Base-by-base conservation (phyloP, 495 filamentous ascomycete genomes). In the Corynascus novoguineensis region DNA sequence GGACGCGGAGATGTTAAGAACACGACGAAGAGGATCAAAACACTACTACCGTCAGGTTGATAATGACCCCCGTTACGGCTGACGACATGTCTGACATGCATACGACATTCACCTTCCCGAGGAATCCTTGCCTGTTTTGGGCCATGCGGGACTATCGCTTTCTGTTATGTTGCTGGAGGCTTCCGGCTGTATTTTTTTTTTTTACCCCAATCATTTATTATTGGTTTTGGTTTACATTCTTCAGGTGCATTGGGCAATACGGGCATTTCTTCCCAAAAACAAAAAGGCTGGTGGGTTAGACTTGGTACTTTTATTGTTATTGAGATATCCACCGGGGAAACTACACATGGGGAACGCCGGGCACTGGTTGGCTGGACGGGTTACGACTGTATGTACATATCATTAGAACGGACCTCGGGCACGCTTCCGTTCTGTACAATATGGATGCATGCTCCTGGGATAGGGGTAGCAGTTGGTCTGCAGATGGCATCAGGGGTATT, bases 1-100 rank as follows among this genome's bases (percentile, higher is more conserved):
- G 75, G 35, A 67, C 73, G 41, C 72, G 78, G 45, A 68, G 69
- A 17, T 54, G 46, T 46, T 62, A 55, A 51, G n/a, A 51, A 15
- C 12, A 48, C 37, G 37, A 22, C 40, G 21, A 32, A 44, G 25
- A 14, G 37, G 7, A 44, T 14, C 1, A 50, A 32, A 29, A 57
- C 41, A 41, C 35, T 15, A 35, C 52, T 11, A 53, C 50, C 22
- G 17, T 42, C 17, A 32, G 21, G 32, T 41, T 8, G 17, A 53
- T 22, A 29, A n/a, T n/a, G n/a, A n/a, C 17, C 38, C 17, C 28
- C 9, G 19, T 34, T 11, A 15, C n/a, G 37, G 21, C n/a, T 41
- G 37, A 17, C 37, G 37, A 41, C 37, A 41, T n/a, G n/a, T n/a
- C n/a, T n/a, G n/a, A n/a, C n/a, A n/a, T n/a, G n/a, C n/a, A n/a